phyloP scores from a whole-genome alignment of 768 basidiomycete genomes.

The Leccinum boreale region DNA sequence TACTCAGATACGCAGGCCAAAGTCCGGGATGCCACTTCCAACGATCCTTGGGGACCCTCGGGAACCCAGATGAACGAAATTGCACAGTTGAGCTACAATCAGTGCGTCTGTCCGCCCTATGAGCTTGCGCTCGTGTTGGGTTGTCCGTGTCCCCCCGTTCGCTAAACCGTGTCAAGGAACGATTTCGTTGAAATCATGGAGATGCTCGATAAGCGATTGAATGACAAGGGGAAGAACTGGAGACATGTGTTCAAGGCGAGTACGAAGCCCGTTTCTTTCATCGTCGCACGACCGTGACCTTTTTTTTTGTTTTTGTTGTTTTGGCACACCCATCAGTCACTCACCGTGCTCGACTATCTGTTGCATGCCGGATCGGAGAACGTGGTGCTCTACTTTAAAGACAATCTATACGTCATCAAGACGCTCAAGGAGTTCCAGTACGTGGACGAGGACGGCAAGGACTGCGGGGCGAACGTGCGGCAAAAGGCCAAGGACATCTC shows the following conservation, averaged over 20 bases:
- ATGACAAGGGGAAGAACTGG: constrained; percentile 99
- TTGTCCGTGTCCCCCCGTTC: not conserved
- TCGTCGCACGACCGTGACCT: not conserved
- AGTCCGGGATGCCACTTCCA: constrained; percentile 93
- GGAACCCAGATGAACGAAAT: constrained; percentile 99
- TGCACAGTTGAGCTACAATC: constrained; percentile 94
- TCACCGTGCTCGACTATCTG: constrained; percentile 93
- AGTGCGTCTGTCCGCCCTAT: constrained; percentile 49
- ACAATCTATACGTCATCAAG: constrained; percentile 97
- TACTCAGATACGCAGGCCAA: constrained; percentile 96
- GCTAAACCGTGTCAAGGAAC: constrained; percentile 43
- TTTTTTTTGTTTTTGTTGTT: not conserved
- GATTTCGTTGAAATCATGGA: constrained; percentile 99
- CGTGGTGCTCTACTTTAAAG: constrained; percentile 96
- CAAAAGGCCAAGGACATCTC: constrained; percentile 99
- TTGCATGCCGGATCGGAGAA: constrained; percentile 97
- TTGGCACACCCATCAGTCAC: constrained; percentile 47
- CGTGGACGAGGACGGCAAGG: constrained; percentile 91
- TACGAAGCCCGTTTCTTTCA: constrained; percentile 13
- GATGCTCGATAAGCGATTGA: constrained; percentile 97
- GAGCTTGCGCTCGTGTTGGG: not conserved
- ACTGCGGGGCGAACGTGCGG: constrained; percentile 96
- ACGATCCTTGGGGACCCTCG: constrained; percentile 97
- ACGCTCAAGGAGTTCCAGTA: constrained; percentile 99
- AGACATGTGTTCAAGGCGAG: constrained; percentile 96